Evolutionary conservation across 2,329 filamentous ascomycete species (phyloP), one percentile per base, ranked within the genome.

Genomic region (Ophiostoma quercus): DNA sequence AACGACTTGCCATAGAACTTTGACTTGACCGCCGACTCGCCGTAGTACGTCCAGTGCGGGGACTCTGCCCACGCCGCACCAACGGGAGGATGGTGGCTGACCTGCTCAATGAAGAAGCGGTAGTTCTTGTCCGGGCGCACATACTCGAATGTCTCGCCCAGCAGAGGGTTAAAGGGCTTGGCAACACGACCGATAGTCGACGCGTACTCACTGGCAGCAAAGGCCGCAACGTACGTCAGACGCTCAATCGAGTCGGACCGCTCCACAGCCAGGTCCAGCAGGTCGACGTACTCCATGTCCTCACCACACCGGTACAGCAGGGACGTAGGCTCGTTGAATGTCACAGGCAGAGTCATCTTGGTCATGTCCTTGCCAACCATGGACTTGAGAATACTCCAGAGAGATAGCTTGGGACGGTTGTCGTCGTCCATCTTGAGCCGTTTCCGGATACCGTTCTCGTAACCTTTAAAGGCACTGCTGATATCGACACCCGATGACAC

Each of bases 311-410:
- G 92, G 79, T 98, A 95, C 9, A 99, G 85, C 14, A 99, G 83
- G 6, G 95, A 98, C 0, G 95, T 99, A 0, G 95, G 95, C 79
- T 99, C 95, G 80, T 99, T 99, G 83, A 99, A 98, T 0, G 95
- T 97, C 1, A 99, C 95, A 0, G 95, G 95, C 25, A 99, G 82
- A 0, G 95, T 98, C 94, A 99, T 99, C 83, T 96, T 98, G 51
- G 95, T 98, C 95, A 99, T 98, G 77, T 99, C 95, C 79, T 99
- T 98, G 73, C 95, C 95, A 79, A 99, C 97, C 95, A 99, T 98
- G 29, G 94, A 98, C 82, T 98, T 99, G 73, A 99, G 82, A 75
- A 99, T 97, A 74, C 91, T 90, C 94, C 95, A 99, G 62, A 99
- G 88, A 39, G 91, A 95, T 72, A 98, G 92, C 82, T 94, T 97